Conservation (phyloP, 75 land plant genomes). For the Pinus tabuliformis region DNA sequence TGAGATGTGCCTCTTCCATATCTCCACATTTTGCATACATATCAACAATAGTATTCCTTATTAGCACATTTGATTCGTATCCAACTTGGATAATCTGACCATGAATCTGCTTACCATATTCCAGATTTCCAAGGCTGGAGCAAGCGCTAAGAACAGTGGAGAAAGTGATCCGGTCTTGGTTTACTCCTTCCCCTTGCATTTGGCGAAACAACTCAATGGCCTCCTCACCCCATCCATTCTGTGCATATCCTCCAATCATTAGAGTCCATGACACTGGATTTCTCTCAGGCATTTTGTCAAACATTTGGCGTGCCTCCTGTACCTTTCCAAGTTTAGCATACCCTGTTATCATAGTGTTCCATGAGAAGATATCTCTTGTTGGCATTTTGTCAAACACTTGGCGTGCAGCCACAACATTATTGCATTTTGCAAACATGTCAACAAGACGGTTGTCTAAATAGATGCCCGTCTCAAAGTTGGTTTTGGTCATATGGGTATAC, state of each 20-base stretch:
- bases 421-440: conserved; percentile 19
- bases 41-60: not conserved
- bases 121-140: conserved; percentile 14
- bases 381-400: conserved; percentile 50
- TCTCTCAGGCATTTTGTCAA: conserved; percentile 8
- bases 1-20: not conserved
- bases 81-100: conserved; percentile 21
- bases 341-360: conserved; percentile 46
- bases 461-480: conserved; percentile 10
- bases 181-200: conserved; percentile 32
- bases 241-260: conserved; percentile 40
- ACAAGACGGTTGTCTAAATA: conserved; percentile 29
- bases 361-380: conserved; percentile 29
- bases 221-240: conserved; percentile 2
- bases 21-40: conserved; percentile 5
- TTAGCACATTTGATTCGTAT: not conserved
- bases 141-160: conserved; percentile 46
- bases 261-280: conserved; percentile 33
- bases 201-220: conserved; percentile 34
- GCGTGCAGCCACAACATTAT: conserved; percentile 14
- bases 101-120: conserved; percentile 53
- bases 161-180: conserved; percentile 37
- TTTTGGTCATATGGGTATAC: conserved; percentile 24
- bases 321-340: conserved; percentile 11
- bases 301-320: too few species aligned